Conservation (phyloP, 2,329 filamentous ascomycete species). For the Fusarium nisikadoi region DNA sequence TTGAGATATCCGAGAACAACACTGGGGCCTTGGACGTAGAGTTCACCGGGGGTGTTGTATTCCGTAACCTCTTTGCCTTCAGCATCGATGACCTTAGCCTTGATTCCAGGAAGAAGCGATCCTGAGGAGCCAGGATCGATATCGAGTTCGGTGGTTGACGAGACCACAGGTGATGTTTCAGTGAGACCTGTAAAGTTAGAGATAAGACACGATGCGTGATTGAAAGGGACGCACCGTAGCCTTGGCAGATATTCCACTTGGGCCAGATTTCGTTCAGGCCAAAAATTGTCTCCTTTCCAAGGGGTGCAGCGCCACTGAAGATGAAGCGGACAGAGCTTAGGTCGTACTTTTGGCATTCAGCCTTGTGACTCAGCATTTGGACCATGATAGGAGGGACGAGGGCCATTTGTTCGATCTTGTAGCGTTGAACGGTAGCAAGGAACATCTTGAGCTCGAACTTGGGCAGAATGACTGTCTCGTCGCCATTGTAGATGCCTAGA, state of each 20-base stretch:
- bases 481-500: constrained; percentile 72
- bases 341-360: constrained; percentile 71
- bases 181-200: constrained; percentile 66
- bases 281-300: constrained; percentile 74
- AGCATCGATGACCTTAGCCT: constrained; percentile 70
- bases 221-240: constrained; percentile 66
- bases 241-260: constrained; percentile 73
- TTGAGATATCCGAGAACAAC: constrained; percentile 87
- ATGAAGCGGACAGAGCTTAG: constrained; percentile 71
- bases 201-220: accelerated
- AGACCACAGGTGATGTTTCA: constrained; percentile 76
- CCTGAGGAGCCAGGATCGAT: constrained; percentile 76
- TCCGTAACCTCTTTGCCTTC: constrained; percentile 76
- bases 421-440: constrained; percentile 71
- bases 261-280: constrained; percentile 71
- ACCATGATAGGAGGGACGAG: constrained; percentile 85
- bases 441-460: constrained; percentile 79
- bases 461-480: constrained; percentile 76
- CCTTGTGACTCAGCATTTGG: constrained; percentile 72
- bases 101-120: constrained; percentile 70
- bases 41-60: constrained; percentile 80
- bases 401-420: constrained; percentile 74
- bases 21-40: constrained; percentile 80
- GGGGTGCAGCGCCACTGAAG: constrained; percentile 79
- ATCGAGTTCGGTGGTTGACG: constrained; percentile 65